A percentile compares a stretch with the other conserved stretches of the same genome.
phyloP scores from a whole-genome alignment of 2,329 filamentous ascomycete genomes.

The Immersiporthe knoxdaviesiana region DNA sequence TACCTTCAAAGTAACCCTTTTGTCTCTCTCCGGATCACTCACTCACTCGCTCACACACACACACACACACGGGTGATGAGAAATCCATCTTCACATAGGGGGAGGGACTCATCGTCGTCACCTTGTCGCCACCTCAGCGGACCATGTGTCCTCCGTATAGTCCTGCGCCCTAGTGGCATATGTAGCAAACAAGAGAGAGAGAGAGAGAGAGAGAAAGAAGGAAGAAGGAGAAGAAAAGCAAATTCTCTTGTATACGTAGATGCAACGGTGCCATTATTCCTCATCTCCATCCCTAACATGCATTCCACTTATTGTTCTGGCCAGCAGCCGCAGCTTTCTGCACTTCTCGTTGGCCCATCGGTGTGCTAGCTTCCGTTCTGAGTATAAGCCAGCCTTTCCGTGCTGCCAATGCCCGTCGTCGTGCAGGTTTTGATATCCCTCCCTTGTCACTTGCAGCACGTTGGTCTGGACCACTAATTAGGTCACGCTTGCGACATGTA shows the following conservation, averaged over 20 bases:
- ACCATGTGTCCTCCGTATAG: not conserved
- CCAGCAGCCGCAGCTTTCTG: not conserved
- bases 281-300: not conserved
- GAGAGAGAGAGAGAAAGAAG: too few species aligned
- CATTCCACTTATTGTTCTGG: too few species aligned
- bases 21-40: not conserved
- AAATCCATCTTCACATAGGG: not conserved
- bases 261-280: not conserved
- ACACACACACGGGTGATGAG: not conserved
- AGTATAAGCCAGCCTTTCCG: slow-evolving; percentile 3
- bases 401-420: not conserved
- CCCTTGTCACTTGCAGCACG: slow-evolving; percentile 10
- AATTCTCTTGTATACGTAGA: not conserved
- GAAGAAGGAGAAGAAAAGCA: not conserved
- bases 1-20: not conserved
- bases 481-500: slow-evolving; percentile 2
- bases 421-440: not conserved
- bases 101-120: not conserved
- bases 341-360: not conserved
- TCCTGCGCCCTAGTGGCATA: not conserved
- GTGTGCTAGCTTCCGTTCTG: slow-evolving; percentile 5
- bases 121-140: slow-evolving; percentile 4
- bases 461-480: not conserved
- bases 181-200: too few species aligned
- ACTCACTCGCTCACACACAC: too few species aligned